These are phyloP conservation scores for Rhytidiadelphus loreus DNA, from an alignment of 225 moss, liverwort and hornwort species.

Conservation along the genomic window DNA sequence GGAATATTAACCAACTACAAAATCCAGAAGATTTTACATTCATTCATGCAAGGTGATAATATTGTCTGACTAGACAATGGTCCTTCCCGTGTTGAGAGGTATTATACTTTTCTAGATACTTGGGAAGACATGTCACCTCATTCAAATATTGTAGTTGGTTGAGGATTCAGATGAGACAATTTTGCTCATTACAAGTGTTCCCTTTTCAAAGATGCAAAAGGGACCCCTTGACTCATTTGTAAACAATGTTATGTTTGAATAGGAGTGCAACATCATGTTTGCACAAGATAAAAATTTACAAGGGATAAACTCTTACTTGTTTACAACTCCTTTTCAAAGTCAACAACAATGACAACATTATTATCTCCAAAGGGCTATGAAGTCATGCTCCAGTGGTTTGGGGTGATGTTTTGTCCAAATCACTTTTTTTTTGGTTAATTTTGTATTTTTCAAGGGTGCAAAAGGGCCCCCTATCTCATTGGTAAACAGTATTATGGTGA, in stretches of 20 bases:
- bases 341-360: background rate
- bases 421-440: background rate
- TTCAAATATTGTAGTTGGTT: background rate
- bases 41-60: background rate
- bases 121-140: accelerated
- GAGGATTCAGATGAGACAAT: background rate
- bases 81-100: accelerated
- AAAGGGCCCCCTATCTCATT: background rate
- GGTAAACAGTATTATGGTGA: background rate
- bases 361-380: background rate
- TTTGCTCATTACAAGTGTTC: accelerated
- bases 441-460: background rate
- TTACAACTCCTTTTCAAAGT: too few relatives aligned
- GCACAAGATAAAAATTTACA: accelerated
- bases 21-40: background rate
- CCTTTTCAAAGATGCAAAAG: background rate
- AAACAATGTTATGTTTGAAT: background rate
- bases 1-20: background rate
- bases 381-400: accelerated
- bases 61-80: background rate
- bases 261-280: accelerated
- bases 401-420: background rate
- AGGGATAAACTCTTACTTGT: background rate
- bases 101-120: accelerated
- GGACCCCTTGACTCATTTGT: accelerated